A percentile compares a stretch with the other conserved stretches of the same genome.
Conservation (phyloP, 306 rosid species). For the Vigna radiata region DNA sequence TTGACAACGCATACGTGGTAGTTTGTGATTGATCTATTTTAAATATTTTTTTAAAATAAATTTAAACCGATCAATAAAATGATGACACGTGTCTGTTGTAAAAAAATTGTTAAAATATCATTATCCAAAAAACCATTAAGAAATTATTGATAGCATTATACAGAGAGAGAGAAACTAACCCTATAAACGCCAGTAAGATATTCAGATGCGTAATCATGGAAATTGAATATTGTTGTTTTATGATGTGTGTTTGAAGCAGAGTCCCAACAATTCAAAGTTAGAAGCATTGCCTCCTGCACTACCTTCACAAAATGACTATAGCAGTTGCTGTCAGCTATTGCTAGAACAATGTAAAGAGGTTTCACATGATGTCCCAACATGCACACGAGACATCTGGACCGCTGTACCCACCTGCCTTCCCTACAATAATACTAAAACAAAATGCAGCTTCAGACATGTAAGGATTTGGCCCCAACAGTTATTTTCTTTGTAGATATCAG, state of each 20-base stretch:
- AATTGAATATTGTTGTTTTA: slow-evolving; percentile 9
- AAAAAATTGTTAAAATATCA: no score
- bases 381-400: slow-evolving; percentile 48
- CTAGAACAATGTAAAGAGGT: neutral
- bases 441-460: no score
- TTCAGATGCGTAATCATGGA: slow-evolving; percentile 19
- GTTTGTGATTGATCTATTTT: no score
- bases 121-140: neutral
- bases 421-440: neutral
- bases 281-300: slow-evolving; percentile 45
- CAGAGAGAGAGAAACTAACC: slow-evolving; percentile 34
- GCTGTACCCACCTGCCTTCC: slow-evolving; percentile 41
- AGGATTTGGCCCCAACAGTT: no score
- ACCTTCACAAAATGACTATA: slow-evolving; percentile 18
- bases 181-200: slow-evolving; percentile 32
- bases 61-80: no score
- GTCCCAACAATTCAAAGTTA: slow-evolving; percentile 38
- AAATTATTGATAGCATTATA: slow-evolving; percentile 1
- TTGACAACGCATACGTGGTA: no score
- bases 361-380: slow-evolving; percentile 55
- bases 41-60: no score
- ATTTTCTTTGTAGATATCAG: no score
- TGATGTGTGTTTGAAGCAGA: slow-evolving; percentile 36
- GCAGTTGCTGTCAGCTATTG: slow-evolving; percentile 32
- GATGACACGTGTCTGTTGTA: no score